phyloP scores from a whole-genome alignment of 2,329 filamentous ascomycete species.

The Raffaelea ambrosiae region DNA sequence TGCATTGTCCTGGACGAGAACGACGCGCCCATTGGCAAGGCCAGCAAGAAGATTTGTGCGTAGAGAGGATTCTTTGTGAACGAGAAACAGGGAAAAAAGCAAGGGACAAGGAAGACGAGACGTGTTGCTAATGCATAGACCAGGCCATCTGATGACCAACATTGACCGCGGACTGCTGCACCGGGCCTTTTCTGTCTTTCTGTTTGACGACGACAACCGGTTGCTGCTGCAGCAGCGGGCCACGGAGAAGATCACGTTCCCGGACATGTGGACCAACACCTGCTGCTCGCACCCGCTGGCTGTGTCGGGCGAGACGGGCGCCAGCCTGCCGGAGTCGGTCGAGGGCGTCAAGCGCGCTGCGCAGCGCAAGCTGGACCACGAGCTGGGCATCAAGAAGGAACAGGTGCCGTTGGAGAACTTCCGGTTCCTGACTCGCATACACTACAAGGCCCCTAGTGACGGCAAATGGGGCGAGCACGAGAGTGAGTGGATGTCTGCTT shows the following conservation, averaged over 20 bases:
- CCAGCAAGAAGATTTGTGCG: constrained; percentile 95
- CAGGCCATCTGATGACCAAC: constrained; percentile 97
- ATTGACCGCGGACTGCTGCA: constrained; percentile 94
- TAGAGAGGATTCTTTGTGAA: constrained; percentile 18
- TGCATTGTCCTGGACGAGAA: constrained; percentile 95
- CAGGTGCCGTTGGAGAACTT: constrained; percentile 91
- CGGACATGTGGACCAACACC: constrained; percentile 99
- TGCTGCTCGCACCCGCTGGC: constrained; percentile 97
- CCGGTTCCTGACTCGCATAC: constrained; percentile 89
- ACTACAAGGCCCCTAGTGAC: constrained; percentile 95
- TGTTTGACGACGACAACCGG: constrained; percentile 90
- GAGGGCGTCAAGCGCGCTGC: constrained; percentile 85
- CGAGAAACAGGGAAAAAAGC: neutral
- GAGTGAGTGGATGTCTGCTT: constrained; percentile 50
- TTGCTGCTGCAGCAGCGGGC: constrained; percentile 93
- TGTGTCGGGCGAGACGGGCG: constrained; percentile 83
- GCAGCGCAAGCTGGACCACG: constrained; percentile 86
- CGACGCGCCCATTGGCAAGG: constrained; percentile 87
- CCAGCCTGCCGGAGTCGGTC: constrained; percentile 69
- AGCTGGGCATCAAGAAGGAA: constrained; percentile 80
- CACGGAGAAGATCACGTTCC: constrained; percentile 96
- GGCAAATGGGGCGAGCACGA: constrained; percentile 99
- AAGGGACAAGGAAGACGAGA: neutral
- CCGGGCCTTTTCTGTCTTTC: constrained; percentile 94
- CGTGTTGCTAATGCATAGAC: too few species aligned